Evolutionary conservation across 495 filamentous ascomycete genomes (phyloP), one percentile per base, ranked within the genome.

Genomic region (Corynascus novoguineensis): DNA sequence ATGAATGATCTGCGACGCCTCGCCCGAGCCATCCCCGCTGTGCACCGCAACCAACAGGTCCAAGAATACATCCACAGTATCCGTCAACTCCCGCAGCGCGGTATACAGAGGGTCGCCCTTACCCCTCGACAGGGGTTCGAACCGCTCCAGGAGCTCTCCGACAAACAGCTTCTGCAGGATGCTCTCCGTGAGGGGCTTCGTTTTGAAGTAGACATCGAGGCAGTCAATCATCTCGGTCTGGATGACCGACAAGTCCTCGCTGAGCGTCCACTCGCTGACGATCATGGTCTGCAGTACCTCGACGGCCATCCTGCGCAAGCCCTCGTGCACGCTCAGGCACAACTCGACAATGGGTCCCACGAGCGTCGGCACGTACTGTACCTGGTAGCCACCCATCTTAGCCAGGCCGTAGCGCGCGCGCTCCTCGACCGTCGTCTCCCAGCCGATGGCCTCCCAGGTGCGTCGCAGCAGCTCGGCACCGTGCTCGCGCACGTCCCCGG

Each of bases 211-310:
- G n/a, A 80, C 77, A 63, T 97, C 95, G 50, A 99, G 75, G 60
- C 88, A 95, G 62, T 96, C 92, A 64, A 99, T 95, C 77, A 97
- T 90, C 72, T 96, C 95, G 5, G 90, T 92, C 68, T 97, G 92
- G 51, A 99, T 87, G 55, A 95, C 85, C 12, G 85, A 88, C 21
- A 99, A 75, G 64, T 97, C 92, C 65, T 96, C 85, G 63, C 89
- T 96, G 53, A 97, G 73, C n/a, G 87, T 92, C 93, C 93, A 99
- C 73, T 97, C 92, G 68, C 91, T 95, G 58, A 97, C 84, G 53
- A 97, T 96, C 95, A 99, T 97, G 12, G 89, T 95, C 66, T 96
- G 89, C 37, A 99, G 72, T 29, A 97, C 87, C 72, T 92, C 88
- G 27, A 97, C 89, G 11, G 93, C 93, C 63, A 93, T 92, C 56